Conservation (phyloP, 768 basidiomycete genomes). For the Lentinus tigrinus region DNA sequence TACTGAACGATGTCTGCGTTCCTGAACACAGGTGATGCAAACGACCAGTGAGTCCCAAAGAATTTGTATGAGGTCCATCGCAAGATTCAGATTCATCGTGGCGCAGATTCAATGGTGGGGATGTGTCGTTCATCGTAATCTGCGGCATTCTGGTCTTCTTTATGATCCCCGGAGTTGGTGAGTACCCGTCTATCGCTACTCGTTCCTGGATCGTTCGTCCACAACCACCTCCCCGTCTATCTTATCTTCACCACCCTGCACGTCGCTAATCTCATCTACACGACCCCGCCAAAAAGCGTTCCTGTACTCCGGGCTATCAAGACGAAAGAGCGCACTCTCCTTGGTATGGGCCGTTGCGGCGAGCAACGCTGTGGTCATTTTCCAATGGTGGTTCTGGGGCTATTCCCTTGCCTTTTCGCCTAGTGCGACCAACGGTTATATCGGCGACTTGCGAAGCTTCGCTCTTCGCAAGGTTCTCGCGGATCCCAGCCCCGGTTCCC, state of each 20-base stretch:
- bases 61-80: neutral
- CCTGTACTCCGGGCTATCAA: conserved; percentile 69
- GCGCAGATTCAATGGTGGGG: conserved; percentile 67
- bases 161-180: conserved; percentile 77
- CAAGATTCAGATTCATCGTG: neutral
- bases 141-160: conserved; percentile 70
- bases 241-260: neutral
- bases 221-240: no score
- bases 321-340: conserved; percentile 69
- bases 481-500: conserved; percentile 74
- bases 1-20: neutral
- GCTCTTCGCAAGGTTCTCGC: conserved; percentile 71
- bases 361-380: conserved; percentile 71
- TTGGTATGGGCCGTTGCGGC: conserved; percentile 76
- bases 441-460: conserved; percentile 79
- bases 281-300: conserved; percentile 61
- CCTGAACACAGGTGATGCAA: neutral
- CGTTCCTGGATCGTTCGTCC: no score
- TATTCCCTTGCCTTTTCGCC: conserved; percentile 85
- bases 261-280: neutral
- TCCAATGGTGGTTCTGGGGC: conserved; percentile 83
- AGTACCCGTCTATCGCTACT: conserved; percentile 20
- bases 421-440: conserved; percentile 70
- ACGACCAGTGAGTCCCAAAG: conserved; percentile 12
- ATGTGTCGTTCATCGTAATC: conserved; percentile 68